phyloP scores from a whole-genome alignment of 2,329 filamentous ascomycete genomes.

The Cylindrodendrum hubeiense region DNA sequence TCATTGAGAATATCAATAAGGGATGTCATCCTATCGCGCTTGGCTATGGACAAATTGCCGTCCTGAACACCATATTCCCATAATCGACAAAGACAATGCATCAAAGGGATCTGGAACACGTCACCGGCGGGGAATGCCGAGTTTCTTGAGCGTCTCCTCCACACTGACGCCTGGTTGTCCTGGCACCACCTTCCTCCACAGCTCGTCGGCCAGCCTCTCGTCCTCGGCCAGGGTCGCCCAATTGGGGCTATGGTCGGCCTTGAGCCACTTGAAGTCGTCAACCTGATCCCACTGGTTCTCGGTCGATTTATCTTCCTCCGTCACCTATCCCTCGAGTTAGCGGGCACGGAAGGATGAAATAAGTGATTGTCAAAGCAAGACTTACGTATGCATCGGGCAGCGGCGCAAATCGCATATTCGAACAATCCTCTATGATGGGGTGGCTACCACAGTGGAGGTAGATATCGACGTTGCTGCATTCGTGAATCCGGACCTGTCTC shows the following conservation, averaged over 20 bases:
- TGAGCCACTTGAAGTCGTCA: slow-evolving; percentile 98
- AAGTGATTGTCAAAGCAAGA: slow-evolving; percentile 30
- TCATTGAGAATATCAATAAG: slow-evolving; percentile 19
- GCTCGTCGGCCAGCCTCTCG: slow-evolving; percentile 68
- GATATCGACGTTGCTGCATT: slow-evolving; percentile 83
- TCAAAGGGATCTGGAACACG: neutral
- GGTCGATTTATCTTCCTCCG: slow-evolving; percentile 45
- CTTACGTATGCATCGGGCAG: slow-evolving; percentile 78
- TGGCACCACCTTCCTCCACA: slow-evolving; percentile 78
- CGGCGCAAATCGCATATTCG: slow-evolving; percentile 80
- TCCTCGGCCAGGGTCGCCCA: slow-evolving; percentile 78
- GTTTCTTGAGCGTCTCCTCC: slow-evolving; percentile 72
- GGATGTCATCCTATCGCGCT: slow-evolving; percentile 24
- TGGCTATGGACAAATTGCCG: slow-evolving; percentile 26
- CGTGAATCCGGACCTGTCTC: slow-evolving; percentile 93
- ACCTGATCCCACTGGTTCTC: slow-evolving; percentile 88
- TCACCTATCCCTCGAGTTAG: slow-evolving; percentile 36
- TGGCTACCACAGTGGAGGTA: slow-evolving; percentile 86
- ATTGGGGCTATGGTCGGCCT: slow-evolving; percentile 86
- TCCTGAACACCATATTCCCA: slow-evolving; percentile 14
- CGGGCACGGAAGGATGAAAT: neutral
- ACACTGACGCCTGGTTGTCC: slow-evolving; percentile 72
- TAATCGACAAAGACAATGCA: slow-evolving; percentile 7
- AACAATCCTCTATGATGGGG: slow-evolving; percentile 95
- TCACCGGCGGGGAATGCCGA: slow-evolving; percentile 53